These are phyloP conservation scores for Aspergillus neoniger DNA, from an alignment of 2,329 filamentous ascomycete species.

Conservation along the genomic window DNA sequence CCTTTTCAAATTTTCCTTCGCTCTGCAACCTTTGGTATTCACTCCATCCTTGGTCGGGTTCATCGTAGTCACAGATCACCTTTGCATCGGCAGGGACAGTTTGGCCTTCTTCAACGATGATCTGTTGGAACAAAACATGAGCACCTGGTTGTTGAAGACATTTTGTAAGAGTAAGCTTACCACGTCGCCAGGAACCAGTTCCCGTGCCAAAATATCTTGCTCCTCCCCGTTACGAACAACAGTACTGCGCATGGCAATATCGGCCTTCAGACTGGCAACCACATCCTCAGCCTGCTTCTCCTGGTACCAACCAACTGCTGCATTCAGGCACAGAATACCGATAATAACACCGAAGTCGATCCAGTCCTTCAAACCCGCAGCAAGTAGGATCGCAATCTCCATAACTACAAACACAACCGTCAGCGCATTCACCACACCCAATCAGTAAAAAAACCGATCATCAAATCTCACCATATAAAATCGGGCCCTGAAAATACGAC, in stretches of 20 bases:
- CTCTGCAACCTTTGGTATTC: conserved; percentile 49
- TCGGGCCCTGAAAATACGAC: neutral
- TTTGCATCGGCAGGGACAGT: conserved; percentile 70
- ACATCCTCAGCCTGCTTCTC: conserved; percentile 79
- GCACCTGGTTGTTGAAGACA: neutral
- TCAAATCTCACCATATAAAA: neutral
- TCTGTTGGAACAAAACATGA: conserved; percentile 37
- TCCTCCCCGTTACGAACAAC: conserved; percentile 69
- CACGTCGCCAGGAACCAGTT: conserved; percentile 75
- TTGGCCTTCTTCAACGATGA: conserved; percentile 71
- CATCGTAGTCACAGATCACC: conserved; percentile 71
- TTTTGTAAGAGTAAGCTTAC: conserved; percentile 46
- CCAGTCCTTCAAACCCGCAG: conserved; percentile 74
- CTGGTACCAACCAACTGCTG: conserved; percentile 76
- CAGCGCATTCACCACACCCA: neutral
- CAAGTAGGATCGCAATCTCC: conserved; percentile 73
- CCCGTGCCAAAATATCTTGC: conserved; percentile 68
- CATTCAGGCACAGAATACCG: conserved; percentile 73
- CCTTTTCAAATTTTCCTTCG: conserved; percentile 62
- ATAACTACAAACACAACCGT: conserved; percentile 51
- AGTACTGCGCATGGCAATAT: conserved; percentile 73
- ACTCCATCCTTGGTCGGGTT: conserved; percentile 56
- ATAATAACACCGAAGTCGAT: conserved; percentile 77
- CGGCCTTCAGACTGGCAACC: conserved; percentile 72
- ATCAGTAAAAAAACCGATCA: neutral